Evolutionary conservation across 169 alveolate species (phyloP).

Genomic region (Plasmodium fragile): DNA sequence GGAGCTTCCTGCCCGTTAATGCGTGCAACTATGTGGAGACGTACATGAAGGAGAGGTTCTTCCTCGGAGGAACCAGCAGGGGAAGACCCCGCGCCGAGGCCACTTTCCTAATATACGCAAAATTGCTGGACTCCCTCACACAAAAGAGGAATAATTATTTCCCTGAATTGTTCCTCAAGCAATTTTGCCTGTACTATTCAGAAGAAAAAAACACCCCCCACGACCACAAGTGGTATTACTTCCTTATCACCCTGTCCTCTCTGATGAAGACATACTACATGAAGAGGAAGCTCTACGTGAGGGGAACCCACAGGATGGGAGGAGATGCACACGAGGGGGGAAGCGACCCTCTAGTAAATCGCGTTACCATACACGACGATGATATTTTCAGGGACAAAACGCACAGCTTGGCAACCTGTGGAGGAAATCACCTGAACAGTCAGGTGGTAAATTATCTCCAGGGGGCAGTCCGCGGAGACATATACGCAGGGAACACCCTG

Average conservation of each 20-base stretch:
- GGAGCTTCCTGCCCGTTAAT: slow-evolving; percentile 1
- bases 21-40: slow-evolving; percentile 19
- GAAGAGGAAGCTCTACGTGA: slow-evolving; percentile 14
- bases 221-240: slow-evolving; percentile 34
- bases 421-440: slow-evolving; percentile 6
- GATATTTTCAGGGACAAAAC: slow-evolving; percentile 28
- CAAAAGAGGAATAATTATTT: slow-evolving; percentile 39
- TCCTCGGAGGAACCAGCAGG: not conserved
- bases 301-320: not conserved
- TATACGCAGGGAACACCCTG: not conserved
- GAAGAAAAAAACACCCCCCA: slow-evolving; percentile 2
- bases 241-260: slow-evolving; percentile 50
- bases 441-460: slow-evolving; percentile 1
- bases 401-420: not conserved
- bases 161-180: slow-evolving; percentile 23
- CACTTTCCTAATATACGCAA: slow-evolving; percentile 20
- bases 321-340: not conserved
- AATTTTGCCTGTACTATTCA: slow-evolving; percentile 42
- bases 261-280: slow-evolving; percentile 19
- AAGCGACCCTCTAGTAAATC: not conserved
- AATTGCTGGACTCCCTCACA: slow-evolving; percentile 33
- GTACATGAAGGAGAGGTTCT: slow-evolving; percentile 29
- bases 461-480: not conserved
- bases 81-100: not conserved
- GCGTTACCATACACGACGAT: slow-evolving; percentile 40